Percentiles rank a stretch among this genome's conserved stretches.
Evolutionary conservation across 2,329 filamentous ascomycete species (phyloP).

Genomic region (Penicillium digitatum): DNA sequence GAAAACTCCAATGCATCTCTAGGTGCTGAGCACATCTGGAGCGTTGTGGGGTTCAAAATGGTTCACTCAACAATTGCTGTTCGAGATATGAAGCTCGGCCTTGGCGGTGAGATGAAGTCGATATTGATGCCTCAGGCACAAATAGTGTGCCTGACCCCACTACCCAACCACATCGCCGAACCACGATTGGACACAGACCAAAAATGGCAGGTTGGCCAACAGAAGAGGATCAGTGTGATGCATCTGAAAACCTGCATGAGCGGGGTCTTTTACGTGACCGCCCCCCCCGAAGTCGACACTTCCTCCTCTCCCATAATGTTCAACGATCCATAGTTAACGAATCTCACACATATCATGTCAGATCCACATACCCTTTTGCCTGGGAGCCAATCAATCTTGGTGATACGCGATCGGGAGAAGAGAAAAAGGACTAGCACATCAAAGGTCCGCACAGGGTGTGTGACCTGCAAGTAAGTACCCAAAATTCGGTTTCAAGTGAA

Average conservation of each 20-base stretch:
- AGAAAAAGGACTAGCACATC: background rate
- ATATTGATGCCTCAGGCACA: background rate
- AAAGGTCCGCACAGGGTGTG: conserved; percentile 7
- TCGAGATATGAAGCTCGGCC: background rate
- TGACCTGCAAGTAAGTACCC: conserved; percentile 6
- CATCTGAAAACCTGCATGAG: background rate
- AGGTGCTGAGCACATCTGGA: conserved; percentile 3
- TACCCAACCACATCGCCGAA: background rate
- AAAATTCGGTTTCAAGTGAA: background rate
- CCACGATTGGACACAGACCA: background rate
- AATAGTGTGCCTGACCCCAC: background rate
- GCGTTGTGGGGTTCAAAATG: background rate
- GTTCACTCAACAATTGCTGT: background rate
- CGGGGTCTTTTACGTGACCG: background rate
- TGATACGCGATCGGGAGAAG: background rate
- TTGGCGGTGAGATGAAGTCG: background rate
- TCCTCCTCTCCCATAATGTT: background rate
- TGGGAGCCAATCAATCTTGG: background rate
- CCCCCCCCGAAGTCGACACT: background rate
- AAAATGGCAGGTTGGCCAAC: background rate
- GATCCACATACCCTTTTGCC: background rate
- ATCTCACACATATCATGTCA: background rate
- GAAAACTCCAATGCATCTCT: conserved; percentile 40
- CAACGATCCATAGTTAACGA: background rate
- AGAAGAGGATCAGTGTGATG: background rate